phyloP scores from a whole-genome alignment of 805 yeast genomes.

The Metschnikowia lochheadii region DNA sequence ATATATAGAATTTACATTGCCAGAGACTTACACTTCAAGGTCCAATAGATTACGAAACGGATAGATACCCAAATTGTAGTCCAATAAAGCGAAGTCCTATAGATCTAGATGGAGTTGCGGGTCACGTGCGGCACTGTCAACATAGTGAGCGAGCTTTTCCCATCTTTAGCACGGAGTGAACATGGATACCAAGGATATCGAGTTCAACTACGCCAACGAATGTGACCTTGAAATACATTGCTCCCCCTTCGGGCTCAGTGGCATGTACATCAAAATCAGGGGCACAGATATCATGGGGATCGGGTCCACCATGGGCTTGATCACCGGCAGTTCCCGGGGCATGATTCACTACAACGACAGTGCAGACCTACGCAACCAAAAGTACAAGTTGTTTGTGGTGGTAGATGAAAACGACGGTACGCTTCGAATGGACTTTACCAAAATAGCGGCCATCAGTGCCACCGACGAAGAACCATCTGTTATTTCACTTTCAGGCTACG shows the following conservation, averaged over 20 bases:
- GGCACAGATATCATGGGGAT: conserved; percentile 51
- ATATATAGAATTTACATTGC: too few relatives aligned
- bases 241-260: conserved; percentile 54
- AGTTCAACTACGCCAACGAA: conserved; percentile 44
- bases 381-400: conserved; percentile 47
- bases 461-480: conserved; percentile 25
- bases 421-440: conserved; percentile 49
- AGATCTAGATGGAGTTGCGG: neutral
- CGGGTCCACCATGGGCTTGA: conserved; percentile 53
- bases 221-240: conserved; percentile 54
- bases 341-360: conserved; percentile 45
- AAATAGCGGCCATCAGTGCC: conserved; percentile 31
- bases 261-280: conserved; percentile 44
- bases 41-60: too few relatives aligned
- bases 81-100: too few relatives aligned
- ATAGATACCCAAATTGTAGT: too few relatives aligned
- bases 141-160: neutral
- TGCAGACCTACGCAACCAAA: conserved; percentile 43
- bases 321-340: conserved; percentile 51
- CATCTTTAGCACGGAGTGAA: neutral
- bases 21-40: too few relatives aligned
- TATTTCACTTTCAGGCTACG: neutral
- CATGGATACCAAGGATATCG: conserved; percentile 12
- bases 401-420: conserved; percentile 44
- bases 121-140: neutral